A percentile compares a stretch with the other conserved stretches of the same genome.
Conservation (phyloP, 495 filamentous ascomycete species). For the Pyrenula massariospora region DNA sequence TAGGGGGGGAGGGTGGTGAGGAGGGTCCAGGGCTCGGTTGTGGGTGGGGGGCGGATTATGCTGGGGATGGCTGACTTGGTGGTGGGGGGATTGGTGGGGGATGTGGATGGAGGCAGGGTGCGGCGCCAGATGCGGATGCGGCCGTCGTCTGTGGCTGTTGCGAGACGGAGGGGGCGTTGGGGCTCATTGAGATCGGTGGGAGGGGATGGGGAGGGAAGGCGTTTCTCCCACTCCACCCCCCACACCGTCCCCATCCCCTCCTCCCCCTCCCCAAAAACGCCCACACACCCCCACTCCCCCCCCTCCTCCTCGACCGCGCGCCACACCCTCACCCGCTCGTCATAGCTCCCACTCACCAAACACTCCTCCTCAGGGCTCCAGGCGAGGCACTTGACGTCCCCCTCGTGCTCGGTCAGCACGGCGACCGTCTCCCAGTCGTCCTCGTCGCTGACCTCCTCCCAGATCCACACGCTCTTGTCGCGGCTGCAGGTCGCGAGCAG, state of each 20-base stretch:
- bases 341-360: slow-evolving; percentile 79
- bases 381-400: slow-evolving; percentile 83
- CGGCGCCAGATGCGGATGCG: slow-evolving; percentile 70
- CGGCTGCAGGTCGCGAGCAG: slow-evolving; percentile 80
- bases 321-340: slow-evolving; percentile 83
- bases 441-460: slow-evolving; percentile 76
- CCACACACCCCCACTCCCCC: slow-evolving; percentile 73
- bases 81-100: slow-evolving; percentile 17
- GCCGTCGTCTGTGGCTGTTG: slow-evolving; percentile 64
- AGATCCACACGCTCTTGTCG: slow-evolving; percentile 97
- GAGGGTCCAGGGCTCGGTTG: slow-evolving; percentile 72
- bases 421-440: slow-evolving; percentile 94
- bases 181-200: slow-evolving; percentile 1
- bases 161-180: slow-evolving; percentile 38
- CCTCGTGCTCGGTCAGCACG: slow-evolving; percentile 85
- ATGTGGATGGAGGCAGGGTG: slow-evolving; percentile 35
- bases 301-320: slow-evolving; percentile 87
- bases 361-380: slow-evolving; percentile 81
- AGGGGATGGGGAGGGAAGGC: slow-evolving; percentile 2
- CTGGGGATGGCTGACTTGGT: slow-evolving; percentile 50
- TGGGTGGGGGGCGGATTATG: slow-evolving; percentile 60
- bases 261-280: slow-evolving; percentile 42
- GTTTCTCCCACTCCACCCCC: slow-evolving; percentile 69
- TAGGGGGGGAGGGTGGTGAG: slow-evolving; percentile 56
- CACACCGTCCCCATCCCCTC: slow-evolving; percentile 60